Evolutionary conservation across 257 asterid species (phyloP).

Genomic region (Salvia rosmarinus): DNA sequence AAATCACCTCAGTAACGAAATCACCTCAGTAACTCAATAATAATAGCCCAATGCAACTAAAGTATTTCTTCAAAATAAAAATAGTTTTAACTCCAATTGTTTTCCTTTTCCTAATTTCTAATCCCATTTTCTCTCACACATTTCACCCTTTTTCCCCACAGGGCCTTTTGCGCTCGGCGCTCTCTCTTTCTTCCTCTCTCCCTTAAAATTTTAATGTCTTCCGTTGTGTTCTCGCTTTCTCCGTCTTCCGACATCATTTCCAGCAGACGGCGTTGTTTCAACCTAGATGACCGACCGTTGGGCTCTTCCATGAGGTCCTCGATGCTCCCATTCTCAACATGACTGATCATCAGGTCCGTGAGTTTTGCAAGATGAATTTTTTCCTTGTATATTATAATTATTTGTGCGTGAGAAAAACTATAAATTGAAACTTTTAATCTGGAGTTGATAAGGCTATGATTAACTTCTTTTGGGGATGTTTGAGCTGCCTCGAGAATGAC

Average conservation of each 20-base stretch:
- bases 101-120: background rate
- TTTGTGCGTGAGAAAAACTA: background rate
- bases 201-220: slow-evolving; percentile 41
- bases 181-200: slow-evolving; percentile 6
- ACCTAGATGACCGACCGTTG: slow-evolving; percentile 30
- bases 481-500: slow-evolving; percentile 25
- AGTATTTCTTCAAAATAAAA: background rate
- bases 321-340: slow-evolving; percentile 45
- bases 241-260: slow-evolving; percentile 35
- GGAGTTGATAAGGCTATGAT: slow-evolving; percentile 28
- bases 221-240: slow-evolving; percentile 31
- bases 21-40: no score
- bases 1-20: no score
- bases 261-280: slow-evolving; percentile 38
- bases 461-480: slow-evolving; percentile 28
- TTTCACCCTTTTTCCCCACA: slow-evolving; percentile 7
- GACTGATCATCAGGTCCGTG: slow-evolving; percentile 50
- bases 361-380: background rate
- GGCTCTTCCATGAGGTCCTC: slow-evolving; percentile 39
- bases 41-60: background rate
- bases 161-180: slow-evolving; percentile 23
- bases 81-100: background rate
- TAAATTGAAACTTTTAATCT: background rate
- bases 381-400: background rate
- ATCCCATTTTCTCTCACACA: slow-evolving; percentile 29